Evolutionary conservation across 805 yeast species (phyloP).

Genomic region (Candida montana): DNA sequence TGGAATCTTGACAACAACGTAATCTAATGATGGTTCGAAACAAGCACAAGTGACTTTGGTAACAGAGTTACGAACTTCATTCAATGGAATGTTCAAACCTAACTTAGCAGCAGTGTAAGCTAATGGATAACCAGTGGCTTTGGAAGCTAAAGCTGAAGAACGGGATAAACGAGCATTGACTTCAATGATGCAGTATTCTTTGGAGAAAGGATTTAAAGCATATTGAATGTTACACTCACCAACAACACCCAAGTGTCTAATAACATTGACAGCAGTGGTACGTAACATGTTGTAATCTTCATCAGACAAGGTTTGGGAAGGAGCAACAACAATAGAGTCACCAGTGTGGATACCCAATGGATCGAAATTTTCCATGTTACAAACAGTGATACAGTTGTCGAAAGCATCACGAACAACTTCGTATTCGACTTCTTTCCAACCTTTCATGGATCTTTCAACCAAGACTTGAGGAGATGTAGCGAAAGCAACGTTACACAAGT

Average conservation of each 20-base stretch:
- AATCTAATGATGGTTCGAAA: slow-evolving; percentile 96
- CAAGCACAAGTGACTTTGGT: slow-evolving; percentile 93
- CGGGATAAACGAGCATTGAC: slow-evolving; percentile 97
- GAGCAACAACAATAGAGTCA: slow-evolving; percentile 98
- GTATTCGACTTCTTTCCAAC: slow-evolving; percentile 98
- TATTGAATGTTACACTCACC: slow-evolving; percentile 99
- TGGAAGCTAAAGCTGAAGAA: slow-evolving; percentile 98
- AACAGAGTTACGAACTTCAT: slow-evolving; percentile 88
- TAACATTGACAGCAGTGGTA: slow-evolving; percentile 95
- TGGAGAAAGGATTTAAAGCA: slow-evolving; percentile 88
- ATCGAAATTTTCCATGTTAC: slow-evolving; percentile 99
- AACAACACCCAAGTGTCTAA: slow-evolving; percentile 95
- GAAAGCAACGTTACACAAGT: slow-evolving; percentile 83
- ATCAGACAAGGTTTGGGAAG: slow-evolving; percentile 94
- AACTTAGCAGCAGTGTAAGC: slow-evolving; percentile 98
- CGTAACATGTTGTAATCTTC: slow-evolving; percentile 97
- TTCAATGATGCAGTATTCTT: slow-evolving; percentile 95
- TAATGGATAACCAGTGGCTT: slow-evolving; percentile 97
- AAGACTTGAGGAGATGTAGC: slow-evolving; percentile 95
- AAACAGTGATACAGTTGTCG: slow-evolving; percentile 97
- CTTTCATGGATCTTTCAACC: slow-evolving; percentile 95
- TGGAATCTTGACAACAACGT: slow-evolving; percentile 96
- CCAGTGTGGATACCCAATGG: slow-evolving; percentile 99
- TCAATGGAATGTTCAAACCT: slow-evolving; percentile 87
- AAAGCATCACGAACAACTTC: slow-evolving; percentile 97